Percentiles rank a stretch among this genome's conserved stretches.
Conservation (phyloP, 1,284 basidiomycete genomes). For the Heterobasidion annosum region DNA sequence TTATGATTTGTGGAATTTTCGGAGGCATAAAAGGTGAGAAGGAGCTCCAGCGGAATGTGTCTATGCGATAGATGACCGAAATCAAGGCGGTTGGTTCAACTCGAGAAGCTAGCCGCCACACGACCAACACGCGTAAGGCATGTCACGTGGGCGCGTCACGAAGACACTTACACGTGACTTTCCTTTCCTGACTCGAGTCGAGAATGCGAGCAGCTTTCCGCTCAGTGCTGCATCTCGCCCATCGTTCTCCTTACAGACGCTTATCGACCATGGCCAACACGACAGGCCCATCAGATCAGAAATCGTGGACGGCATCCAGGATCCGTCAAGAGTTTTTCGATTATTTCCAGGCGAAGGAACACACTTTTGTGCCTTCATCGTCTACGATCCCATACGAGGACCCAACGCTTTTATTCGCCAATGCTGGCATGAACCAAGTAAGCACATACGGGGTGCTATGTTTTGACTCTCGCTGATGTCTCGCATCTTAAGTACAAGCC, state of each 20-base stretch:
- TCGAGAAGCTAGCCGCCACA: no score
- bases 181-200: background rate
- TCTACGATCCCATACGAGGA: conserved; percentile 96
- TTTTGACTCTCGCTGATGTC: conserved; percentile 1
- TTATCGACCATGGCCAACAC: background rate
- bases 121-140: background rate
- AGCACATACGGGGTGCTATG: conserved; percentile 6
- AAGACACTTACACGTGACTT: background rate
- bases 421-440: conserved; percentile 95
- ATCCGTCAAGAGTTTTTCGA: conserved; percentile 72
- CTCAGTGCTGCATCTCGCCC: background rate
- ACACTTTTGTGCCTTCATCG: conserved; percentile 91
- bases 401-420: conserved; percentile 94
- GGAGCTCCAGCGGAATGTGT: no score
- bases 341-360: conserved; percentile 73
- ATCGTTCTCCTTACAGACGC: background rate
- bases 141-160: background rate
- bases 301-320: conserved; percentile 4
- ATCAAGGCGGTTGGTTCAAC: background rate
- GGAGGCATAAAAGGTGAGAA: background rate
- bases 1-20: background rate
- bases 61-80: background rate
- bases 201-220: background rate
- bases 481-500: conserved; percentile 73
- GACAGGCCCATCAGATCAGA: background rate